phyloP scores from a whole-genome alignment of 1,139 yeast genomes.

The Blastobotrys buckinghamii region DNA sequence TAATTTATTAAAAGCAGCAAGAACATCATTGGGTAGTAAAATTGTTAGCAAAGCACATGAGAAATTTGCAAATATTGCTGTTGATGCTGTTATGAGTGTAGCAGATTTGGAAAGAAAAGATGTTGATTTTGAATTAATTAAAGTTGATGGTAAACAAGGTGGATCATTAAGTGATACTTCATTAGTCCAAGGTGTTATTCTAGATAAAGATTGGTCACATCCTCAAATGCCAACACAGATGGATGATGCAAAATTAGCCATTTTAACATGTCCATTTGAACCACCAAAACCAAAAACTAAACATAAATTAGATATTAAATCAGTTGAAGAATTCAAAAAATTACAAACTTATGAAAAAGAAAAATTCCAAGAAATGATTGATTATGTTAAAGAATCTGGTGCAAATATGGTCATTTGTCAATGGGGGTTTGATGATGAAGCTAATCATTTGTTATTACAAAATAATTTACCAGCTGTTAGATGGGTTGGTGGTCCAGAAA shows the following conservation, averaged over 20 bases:
- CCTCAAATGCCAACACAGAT: slow-evolving; percentile 93
- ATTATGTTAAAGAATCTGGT: slow-evolving; percentile 78
- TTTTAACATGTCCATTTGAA: slow-evolving; percentile 96
- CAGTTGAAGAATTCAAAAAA: slow-evolving; percentile 87
- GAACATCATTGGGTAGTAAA: slow-evolving; percentile 91
- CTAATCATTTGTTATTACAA: slow-evolving; percentile 84
- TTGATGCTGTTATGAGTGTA: slow-evolving; percentile 88
- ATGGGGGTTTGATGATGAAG: slow-evolving; percentile 99
- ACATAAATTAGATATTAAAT: slow-evolving; percentile 88
- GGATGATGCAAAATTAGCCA: slow-evolving; percentile 82
- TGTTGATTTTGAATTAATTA: slow-evolving; percentile 93
- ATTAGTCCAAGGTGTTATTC: slow-evolving; percentile 82
- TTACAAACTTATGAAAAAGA: slow-evolving; percentile 89
- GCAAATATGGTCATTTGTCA: slow-evolving; percentile 97
- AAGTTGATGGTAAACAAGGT: slow-evolving; percentile 93
- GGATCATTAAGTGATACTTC: slow-evolving; percentile 84
- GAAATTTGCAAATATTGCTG: slow-evolving; percentile 94
- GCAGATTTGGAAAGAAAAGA: slow-evolving; percentile 90
- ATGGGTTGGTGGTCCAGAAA: slow-evolving; percentile 99
- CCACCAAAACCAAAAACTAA: slow-evolving; percentile 99
- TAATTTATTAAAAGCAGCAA: slow-evolving; percentile 80
- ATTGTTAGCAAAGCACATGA: slow-evolving; percentile 93
- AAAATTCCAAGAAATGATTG: slow-evolving; percentile 87
- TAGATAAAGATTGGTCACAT: slow-evolving; percentile 96
- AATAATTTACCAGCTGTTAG: slow-evolving; percentile 91